phyloP scores from a whole-genome alignment of 106 monocot genomes.

The Apostasia shenzhenica region DNA sequence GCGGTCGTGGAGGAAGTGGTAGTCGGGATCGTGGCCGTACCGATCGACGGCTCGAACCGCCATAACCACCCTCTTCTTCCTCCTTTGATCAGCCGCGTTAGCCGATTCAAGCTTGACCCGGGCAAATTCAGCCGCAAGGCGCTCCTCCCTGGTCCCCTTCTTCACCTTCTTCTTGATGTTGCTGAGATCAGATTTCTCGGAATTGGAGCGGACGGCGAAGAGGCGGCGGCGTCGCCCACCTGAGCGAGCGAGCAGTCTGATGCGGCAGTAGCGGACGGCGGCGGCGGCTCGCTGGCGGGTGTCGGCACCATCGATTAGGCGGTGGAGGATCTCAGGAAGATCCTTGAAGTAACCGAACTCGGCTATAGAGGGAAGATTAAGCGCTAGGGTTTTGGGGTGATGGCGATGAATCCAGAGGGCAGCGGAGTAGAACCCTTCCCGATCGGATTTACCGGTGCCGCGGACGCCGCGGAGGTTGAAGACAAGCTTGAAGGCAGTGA shows the following conservation, averaged over 20 bases:
- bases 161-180: not conserved
- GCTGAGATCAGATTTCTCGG: not conserved
- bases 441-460: constrained; percentile 36
- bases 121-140: constrained; percentile 15
- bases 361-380: constrained; percentile 23
- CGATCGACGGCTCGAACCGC: constrained; percentile 30
- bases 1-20: constrained; percentile 42
- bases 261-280: not conserved
- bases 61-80: constrained; percentile 21
- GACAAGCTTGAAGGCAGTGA: constrained; percentile 39
- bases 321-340: constrained; percentile 43
- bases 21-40: constrained; percentile 30
- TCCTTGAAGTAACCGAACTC: constrained; percentile 52
- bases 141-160: constrained; percentile 12
- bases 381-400: constrained; percentile 49
- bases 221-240: not conserved
- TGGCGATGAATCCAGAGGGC: constrained; percentile 40
- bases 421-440: constrained; percentile 35
- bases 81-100: constrained; percentile 17
- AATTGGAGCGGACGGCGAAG: not conserved
- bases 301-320: constrained; percentile 22
- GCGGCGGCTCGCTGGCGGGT: constrained; percentile 1
- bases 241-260: not conserved
- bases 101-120: constrained; percentile 16
- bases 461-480: constrained; percentile 38